These are phyloP conservation scores for Coemansia sp. DNA, from an alignment of 192 early-diverging fungal genomes.

Conservation along the genomic window DNA sequence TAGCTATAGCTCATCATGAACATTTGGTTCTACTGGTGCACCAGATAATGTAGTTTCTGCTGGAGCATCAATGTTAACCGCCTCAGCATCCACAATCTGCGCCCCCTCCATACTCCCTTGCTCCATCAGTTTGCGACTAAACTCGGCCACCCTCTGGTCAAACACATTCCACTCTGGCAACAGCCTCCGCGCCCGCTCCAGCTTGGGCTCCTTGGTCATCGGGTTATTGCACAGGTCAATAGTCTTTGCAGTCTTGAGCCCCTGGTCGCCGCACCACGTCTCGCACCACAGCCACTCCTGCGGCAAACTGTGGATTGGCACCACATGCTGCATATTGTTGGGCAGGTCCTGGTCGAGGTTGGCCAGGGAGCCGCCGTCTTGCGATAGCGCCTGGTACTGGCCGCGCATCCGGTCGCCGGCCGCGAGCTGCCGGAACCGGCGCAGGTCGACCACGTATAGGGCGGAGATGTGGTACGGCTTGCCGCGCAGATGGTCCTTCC, in stretches of 20 bases:
- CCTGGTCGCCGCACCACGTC: slow-evolving; percentile 94
- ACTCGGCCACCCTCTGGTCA: slow-evolving; percentile 67
- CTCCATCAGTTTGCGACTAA: slow-evolving; percentile 35
- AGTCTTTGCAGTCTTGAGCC: slow-evolving; percentile 83
- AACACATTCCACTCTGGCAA: slow-evolving; percentile 92
- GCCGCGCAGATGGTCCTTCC: slow-evolving; percentile 82
- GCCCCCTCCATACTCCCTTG: slow-evolving; percentile 37
- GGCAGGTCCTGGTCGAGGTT: slow-evolving; percentile 99
- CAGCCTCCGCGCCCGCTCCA: slow-evolving; percentile 86
- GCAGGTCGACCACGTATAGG: slow-evolving; percentile 94
- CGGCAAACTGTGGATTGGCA: slow-evolving; percentile 90
- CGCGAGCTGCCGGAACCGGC: slow-evolving; percentile 85
- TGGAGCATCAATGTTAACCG: slow-evolving; percentile 33
- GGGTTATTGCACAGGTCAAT: slow-evolving; percentile 99
- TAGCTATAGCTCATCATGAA: slow-evolving; percentile 39
- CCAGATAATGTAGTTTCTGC: background rate
- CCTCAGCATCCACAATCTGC: slow-evolving; percentile 42
- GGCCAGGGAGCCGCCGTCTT: slow-evolving; percentile 84
- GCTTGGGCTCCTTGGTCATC: slow-evolving; percentile 97
- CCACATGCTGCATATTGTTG: slow-evolving; percentile 91
- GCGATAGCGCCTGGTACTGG: slow-evolving; percentile 89
- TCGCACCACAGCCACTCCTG: slow-evolving; percentile 99
- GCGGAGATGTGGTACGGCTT: slow-evolving; percentile 97
- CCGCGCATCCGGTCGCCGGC: slow-evolving; percentile 91
- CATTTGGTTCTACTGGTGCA: background rate